Evolutionary conservation across 2,329 filamentous ascomycete species (phyloP).

Genomic region (Biscogniauxia marginata): DNA sequence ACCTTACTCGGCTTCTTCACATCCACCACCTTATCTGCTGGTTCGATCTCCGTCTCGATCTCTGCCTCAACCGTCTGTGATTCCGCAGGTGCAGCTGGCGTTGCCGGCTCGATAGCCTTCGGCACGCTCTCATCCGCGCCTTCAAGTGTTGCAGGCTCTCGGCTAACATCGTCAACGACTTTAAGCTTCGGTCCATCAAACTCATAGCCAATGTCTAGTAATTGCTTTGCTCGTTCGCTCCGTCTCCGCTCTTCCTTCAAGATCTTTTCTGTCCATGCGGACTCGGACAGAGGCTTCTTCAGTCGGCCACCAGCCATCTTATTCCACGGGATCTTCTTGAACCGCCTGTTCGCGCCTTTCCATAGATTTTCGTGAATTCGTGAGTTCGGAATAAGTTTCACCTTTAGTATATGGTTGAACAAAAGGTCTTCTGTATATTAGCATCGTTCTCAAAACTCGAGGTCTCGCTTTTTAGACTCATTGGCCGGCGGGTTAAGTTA

Average conservation of each 20-base stretch:
- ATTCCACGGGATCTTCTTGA: slow-evolving; percentile 85
- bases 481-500: not conserved
- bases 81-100: slow-evolving; percentile 30
- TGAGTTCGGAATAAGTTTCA: slow-evolving; percentile 72
- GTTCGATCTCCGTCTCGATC: slow-evolving; percentile 10
- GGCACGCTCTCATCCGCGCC: slow-evolving; percentile 35
- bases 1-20: slow-evolving; percentile 29
- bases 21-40: slow-evolving; percentile 25
- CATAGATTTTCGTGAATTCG: slow-evolving; percentile 80
- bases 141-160: slow-evolving; percentile 36
- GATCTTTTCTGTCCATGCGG: slow-evolving; percentile 76
- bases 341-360: slow-evolving; percentile 86
- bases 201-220: slow-evolving; percentile 81
- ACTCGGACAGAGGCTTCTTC: slow-evolving; percentile 68
- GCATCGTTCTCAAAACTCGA: not conserved
- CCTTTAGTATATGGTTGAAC: slow-evolving; percentile 91
- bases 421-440: slow-evolving; percentile 65
- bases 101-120: slow-evolving; percentile 41
- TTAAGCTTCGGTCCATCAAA: slow-evolving; percentile 74
- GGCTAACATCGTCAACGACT: slow-evolving; percentile 42
- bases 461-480: not conserved
- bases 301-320: slow-evolving; percentile 77
- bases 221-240: slow-evolving; percentile 65
- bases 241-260: slow-evolving; percentile 71
- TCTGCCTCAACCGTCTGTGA: slow-evolving; percentile 26